These are phyloP conservation scores for Sugiyamaella paludigena DNA, from an alignment of 1,139 yeast species.

Conservation along the genomic window DNA sequence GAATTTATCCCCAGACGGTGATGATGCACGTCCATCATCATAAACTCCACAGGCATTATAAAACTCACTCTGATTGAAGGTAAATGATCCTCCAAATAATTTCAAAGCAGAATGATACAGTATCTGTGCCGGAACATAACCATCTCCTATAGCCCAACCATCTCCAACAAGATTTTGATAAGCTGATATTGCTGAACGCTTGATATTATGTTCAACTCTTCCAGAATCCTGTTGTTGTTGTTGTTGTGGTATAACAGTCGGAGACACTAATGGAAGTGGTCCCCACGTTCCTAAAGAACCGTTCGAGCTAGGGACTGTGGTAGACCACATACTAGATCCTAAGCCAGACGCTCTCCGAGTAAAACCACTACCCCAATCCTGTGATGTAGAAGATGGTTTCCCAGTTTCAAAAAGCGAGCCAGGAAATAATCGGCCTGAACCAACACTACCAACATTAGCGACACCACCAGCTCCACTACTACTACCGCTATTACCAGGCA, in stretches of 20 bases:
- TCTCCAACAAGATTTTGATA: conserved; percentile 28
- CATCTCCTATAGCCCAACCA: conserved; percentile 33
- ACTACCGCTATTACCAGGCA: background rate
- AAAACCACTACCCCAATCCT: conserved; percentile 8
- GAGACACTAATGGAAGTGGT: too few relatives aligned
- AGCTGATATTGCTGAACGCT: conserved; percentile 30
- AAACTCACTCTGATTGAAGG: conserved; percentile 33
- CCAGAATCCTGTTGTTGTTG: background rate
- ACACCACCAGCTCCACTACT: background rate
- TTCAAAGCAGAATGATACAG: conserved; percentile 33
- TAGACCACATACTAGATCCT: conserved; percentile 16
- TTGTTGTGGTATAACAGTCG: background rate
- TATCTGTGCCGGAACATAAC: conserved; percentile 38
- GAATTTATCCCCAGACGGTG: conserved; percentile 22
- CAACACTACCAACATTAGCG: background rate
- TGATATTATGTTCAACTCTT: conserved; percentile 14
- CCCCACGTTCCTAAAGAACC: background rate
- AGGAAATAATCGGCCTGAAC: conserved; percentile 7
- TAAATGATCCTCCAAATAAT: conserved; percentile 20
- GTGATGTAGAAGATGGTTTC: conserved; percentile 2
- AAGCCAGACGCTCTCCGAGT: conserved; percentile 10
- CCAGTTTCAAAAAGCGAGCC: conserved; percentile 5
- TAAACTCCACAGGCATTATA: conserved; percentile 31
- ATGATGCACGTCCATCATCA: conserved; percentile 4
- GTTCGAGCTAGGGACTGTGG: background rate